Evolutionary conservation across 2,329 filamentous ascomycete genomes (phyloP).

Genomic region (Penicillium palitans): DNA sequence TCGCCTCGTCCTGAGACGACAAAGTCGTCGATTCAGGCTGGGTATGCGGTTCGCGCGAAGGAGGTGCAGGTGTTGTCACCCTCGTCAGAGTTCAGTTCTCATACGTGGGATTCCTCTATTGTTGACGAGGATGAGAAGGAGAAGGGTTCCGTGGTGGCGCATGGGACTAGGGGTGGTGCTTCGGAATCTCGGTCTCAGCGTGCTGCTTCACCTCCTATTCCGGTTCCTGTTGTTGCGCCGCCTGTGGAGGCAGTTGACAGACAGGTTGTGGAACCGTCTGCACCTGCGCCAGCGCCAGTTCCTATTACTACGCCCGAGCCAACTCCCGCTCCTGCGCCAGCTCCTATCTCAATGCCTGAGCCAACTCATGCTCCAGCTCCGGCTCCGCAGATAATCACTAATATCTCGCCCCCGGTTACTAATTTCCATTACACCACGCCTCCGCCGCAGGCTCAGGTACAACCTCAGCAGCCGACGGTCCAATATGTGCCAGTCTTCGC

Average conservation of each 20-base stretch:
- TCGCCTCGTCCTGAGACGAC: constrained; percentile 7
- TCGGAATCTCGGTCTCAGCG: background rate
- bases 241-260: background rate
- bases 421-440: constrained; percentile 25
- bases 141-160: constrained; percentile 7
- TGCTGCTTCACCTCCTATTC: constrained; percentile 4
- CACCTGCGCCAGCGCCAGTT: background rate
- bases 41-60: constrained; percentile 3
- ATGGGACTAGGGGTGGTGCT: background rate
- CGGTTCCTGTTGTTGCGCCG: background rate
- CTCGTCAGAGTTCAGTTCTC: constrained; percentile 6
- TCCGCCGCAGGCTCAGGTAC: constrained; percentile 35
- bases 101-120: constrained; percentile 18
- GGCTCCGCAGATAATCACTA: constrained; percentile 14
- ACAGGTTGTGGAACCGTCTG: background rate
- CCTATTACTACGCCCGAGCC: background rate
- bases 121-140: constrained; percentile 17
- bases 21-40: background rate
- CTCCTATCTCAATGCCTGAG: background rate
- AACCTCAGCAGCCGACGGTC: constrained; percentile 1
- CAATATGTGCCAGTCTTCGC: constrained; percentile 62
- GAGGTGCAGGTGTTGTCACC: constrained; percentile 8
- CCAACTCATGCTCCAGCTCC: background rate
- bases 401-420: constrained; percentile 13
- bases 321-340: background rate